These are phyloP conservation scores for Thelonectria rubi DNA, from an alignment of 2,329 filamentous ascomycete species.

Conservation along the genomic window DNA sequence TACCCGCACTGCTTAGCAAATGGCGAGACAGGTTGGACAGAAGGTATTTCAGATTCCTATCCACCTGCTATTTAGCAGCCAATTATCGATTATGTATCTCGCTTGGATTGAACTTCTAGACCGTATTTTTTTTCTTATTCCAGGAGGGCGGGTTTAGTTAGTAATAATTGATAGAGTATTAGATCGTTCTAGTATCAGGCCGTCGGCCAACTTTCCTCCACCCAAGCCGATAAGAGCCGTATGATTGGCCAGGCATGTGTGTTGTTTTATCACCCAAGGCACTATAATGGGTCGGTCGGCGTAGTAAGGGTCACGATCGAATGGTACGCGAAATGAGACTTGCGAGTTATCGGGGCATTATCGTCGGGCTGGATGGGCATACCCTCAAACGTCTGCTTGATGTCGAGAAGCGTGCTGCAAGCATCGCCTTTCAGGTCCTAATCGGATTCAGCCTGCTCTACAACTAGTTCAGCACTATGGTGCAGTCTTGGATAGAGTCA, in stretches of 20 bases:
- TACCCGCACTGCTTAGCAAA: no score
- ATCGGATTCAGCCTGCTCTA: conserved; percentile 16
- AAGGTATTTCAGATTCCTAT: no score
- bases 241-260: conserved; percentile 25
- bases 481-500: conserved; percentile 15
- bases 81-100: no score
- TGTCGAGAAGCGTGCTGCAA: conserved; percentile 15
- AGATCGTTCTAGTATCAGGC: no score
- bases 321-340: conserved; percentile 34
- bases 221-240: conserved; percentile 49
- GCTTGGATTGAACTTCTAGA: no score
- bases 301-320: conserved; percentile 45
- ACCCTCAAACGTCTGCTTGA: conserved; percentile 3
- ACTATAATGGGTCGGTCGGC: conserved; percentile 42
- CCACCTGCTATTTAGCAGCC: no score
- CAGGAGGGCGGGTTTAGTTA: no score
- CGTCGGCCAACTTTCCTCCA: no score
- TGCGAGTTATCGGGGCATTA: not conserved
- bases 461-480: conserved; percentile 3
- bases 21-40: no score
- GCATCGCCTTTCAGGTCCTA: conserved; percentile 11
- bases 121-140: no score
- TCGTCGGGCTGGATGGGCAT: not conserved
- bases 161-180: no score
- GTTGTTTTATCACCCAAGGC: conserved; percentile 35